phyloP scores from a whole-genome alignment of 805 yeast species.

The Nakazawaea ambrosiae region DNA sequence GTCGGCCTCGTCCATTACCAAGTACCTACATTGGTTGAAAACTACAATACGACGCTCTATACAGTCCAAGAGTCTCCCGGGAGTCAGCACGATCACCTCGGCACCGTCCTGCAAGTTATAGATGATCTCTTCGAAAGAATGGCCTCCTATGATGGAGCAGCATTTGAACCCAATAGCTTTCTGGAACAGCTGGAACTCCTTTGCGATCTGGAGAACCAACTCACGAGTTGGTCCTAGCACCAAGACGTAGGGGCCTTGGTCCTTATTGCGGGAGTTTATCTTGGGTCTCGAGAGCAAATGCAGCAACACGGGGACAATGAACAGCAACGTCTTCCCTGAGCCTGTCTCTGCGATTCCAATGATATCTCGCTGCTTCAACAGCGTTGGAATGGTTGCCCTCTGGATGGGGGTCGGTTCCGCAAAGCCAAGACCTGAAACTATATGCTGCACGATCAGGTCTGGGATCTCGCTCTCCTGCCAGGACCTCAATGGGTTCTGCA shows the following conservation, averaged over 20 bases:
- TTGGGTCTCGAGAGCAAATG: constrained; percentile 42
- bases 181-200: constrained; percentile 50
- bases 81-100: constrained; percentile 86
- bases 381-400: constrained; percentile 77
- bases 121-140: constrained; percentile 68
- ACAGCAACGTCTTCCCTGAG: constrained; percentile 89
- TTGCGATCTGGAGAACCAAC: constrained; percentile 78
- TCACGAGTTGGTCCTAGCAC: constrained; percentile 92
- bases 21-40: constrained; percentile 52
- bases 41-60: constrained; percentile 59
- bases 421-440: constrained; percentile 28
- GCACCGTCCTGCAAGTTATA: constrained; percentile 54
- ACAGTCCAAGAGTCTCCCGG: constrained; percentile 84
- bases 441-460: constrained; percentile 25
- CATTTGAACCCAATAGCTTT: constrained; percentile 28
- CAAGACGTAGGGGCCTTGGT: constrained; percentile 68
- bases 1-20: constrained; percentile 92
- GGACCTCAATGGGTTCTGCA: constrained; percentile 54
- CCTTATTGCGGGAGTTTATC: constrained; percentile 37
- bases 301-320: constrained; percentile 62
- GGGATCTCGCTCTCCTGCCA: constrained; percentile 68
- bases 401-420: constrained; percentile 84
- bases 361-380: constrained; percentile 52
- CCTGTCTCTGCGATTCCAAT: constrained; percentile 96
- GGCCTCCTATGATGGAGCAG: constrained; percentile 84